phyloP scores from a whole-genome alignment of 2,329 filamentous ascomycete species.

The Lecanicillium sp. region DNA sequence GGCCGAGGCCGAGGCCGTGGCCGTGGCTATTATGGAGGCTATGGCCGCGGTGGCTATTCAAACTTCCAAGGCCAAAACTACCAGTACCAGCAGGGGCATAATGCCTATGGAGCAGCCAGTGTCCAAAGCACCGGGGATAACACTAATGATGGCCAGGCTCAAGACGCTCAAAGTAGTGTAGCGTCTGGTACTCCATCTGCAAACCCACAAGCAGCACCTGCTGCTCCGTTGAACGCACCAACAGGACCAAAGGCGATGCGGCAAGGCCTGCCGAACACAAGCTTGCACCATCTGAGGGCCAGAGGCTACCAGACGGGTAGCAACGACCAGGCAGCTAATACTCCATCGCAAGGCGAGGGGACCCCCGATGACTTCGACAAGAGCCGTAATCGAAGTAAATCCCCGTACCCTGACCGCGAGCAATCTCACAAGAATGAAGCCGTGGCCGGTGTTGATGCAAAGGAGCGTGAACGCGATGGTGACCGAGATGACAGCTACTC shows the following conservation, averaged over 20 bases:
- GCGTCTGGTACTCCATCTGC: constrained; percentile 1
- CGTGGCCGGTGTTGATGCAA: not conserved
- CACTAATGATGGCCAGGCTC: constrained; percentile 22
- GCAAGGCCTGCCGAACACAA: constrained; percentile 76
- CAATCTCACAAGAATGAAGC: constrained; percentile 6
- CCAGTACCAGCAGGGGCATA: constrained; percentile 15
- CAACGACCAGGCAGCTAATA: constrained; percentile 22
- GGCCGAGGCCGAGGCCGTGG: constrained; percentile 59
- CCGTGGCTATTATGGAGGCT: constrained; percentile 50
- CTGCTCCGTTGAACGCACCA: constrained; percentile 60
- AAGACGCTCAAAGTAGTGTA: constrained; percentile 2
- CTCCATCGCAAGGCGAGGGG: constrained; percentile 1
- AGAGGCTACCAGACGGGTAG: constrained; percentile 39
- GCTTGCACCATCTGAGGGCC: constrained; percentile 56
- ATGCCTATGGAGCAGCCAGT: not conserved
- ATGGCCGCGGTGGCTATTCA: constrained; percentile 36
- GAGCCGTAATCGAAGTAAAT: constrained; percentile 3
- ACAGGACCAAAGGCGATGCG: constrained; percentile 94
- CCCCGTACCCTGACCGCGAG: constrained; percentile 13
- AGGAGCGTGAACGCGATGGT: constrained; percentile 11
- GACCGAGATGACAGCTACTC: constrained; percentile 19
- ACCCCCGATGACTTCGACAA: constrained; percentile 4
- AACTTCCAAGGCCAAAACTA: constrained; percentile 27
- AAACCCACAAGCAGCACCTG: not conserved
- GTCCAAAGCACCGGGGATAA: constrained; percentile 18